phyloP scores from a whole-genome alignment of 306 rosid genomes.

The Argentina anserina region DNA sequence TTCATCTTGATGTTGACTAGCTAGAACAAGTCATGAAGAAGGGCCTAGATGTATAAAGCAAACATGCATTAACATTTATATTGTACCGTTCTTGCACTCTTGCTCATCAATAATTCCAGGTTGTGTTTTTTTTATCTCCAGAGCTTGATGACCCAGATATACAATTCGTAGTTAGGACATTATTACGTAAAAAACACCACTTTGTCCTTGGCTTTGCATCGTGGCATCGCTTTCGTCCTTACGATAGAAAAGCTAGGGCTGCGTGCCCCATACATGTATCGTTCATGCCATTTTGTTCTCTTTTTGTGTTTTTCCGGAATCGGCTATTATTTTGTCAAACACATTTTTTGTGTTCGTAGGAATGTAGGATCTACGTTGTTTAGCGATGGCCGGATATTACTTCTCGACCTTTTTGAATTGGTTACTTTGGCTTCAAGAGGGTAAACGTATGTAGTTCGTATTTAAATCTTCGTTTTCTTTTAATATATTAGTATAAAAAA shows the following conservation, averaged over 20 bases:
- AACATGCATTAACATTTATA: background rate
- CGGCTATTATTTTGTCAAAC: background rate
- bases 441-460: too few species aligned
- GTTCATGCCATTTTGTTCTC: slow-evolving; percentile 7
- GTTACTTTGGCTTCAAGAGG: background rate
- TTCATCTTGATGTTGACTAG: background rate
- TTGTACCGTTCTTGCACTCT: background rate
- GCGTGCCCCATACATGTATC: background rate
- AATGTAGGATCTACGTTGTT: background rate
- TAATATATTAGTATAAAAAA: too few species aligned
- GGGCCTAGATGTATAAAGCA: background rate
- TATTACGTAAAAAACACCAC: slow-evolving; percentile 7
- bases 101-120: slow-evolving; percentile 16
- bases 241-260: background rate
- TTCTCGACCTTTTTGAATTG: too few species aligned
- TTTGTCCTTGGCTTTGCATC: slow-evolving; percentile 11
- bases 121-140: slow-evolving; percentile 16
- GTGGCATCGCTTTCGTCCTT: slow-evolving; percentile 16
- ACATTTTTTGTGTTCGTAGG: background rate
- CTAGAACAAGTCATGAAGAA: background rate
- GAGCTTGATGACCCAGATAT: slow-evolving; percentile 24
- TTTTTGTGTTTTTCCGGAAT: background rate
- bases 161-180: slow-evolving; percentile 19
- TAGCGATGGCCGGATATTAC: too few species aligned
- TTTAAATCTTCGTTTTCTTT: too few species aligned